Base-by-base conservation (phyloP, 2,329 filamentous ascomycete species). In the Aureobasidium uvarum region DNA sequence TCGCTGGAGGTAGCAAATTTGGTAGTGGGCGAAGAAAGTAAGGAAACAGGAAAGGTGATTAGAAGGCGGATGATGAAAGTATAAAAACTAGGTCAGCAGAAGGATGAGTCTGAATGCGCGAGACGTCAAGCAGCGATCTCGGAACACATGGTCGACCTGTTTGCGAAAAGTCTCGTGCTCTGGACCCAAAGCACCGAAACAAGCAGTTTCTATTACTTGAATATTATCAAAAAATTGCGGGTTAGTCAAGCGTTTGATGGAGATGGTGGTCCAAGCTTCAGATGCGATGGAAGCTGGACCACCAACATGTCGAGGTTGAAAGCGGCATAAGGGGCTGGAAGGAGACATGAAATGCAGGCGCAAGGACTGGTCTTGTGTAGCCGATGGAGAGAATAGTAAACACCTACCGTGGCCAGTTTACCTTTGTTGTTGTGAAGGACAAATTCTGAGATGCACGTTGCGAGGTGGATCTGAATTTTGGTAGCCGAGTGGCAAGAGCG, bases 41-140 rank as follows among this genome's bases (percentile, higher is more conserved):
- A 50, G 45, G 45, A 51, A 62, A 62, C 36, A 39, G 33, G 45
- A 51, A 62, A 62, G 58, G 41, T 50, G 48, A 16, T 52, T 48
- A 63, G 23, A 36, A 52, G 36, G 46, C 46, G 48, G 58, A 62
- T 51, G 58, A 62, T 46, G 45, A 51, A 62, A 62, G 58, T 50
- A 62, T 51, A 62, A 62, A 39, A 62, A 41, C 58, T 62, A 63
- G 46, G 46, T 63, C 60, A 63, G 60, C 48, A 63, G 31, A 38
- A n/a, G 7, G 25, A 36, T 62, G 55, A 59, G 58, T 62, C 33
- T n/a, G 45, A 50, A 62, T 62, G 58, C 50, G 58, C 58, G 41
- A 63, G 23, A 54, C 48, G 36, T 43, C 38, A 23, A 63, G 25
- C 60, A 63, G 60, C 60, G 60, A 63, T 63, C 41, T 43, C 60